Evolutionary conservation across 2,329 filamentous ascomycete genomes (phyloP).

Genomic region (Claviceps pusilla): DNA sequence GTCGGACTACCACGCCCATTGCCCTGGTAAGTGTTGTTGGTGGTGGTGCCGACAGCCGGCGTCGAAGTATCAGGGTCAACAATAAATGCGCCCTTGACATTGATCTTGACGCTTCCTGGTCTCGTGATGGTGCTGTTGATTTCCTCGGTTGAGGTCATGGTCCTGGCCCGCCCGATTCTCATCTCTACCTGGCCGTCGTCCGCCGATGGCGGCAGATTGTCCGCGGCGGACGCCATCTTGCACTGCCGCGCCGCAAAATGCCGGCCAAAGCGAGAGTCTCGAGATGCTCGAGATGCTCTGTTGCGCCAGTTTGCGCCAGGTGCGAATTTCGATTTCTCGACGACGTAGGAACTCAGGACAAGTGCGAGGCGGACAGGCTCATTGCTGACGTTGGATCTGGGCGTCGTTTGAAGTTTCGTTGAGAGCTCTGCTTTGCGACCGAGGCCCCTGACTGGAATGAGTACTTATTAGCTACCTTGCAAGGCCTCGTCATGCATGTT

Average conservation of each 20-base stretch:
- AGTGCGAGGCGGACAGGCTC: not conserved
- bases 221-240: constrained; percentile 6
- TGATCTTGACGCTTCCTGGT: constrained; percentile 72
- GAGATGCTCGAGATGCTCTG: not conserved
- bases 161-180: constrained; percentile 9
- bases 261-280: not conserved
- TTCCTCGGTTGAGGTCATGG: constrained; percentile 34
- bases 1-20: constrained; percentile 33
- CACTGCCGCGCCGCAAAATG: not conserved
- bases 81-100: constrained; percentile 92
- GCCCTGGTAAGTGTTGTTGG: constrained; percentile 8
- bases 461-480: too few species aligned
- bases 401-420: not conserved
- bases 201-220: constrained; percentile 2
- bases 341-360: not conserved
- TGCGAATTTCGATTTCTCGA: not conserved
- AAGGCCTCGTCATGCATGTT: too few species aligned
- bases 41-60: constrained; percentile 24
- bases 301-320: not conserved
- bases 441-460: too few species aligned
- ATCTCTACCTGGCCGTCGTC: not conserved
- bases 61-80: constrained; percentile 62
- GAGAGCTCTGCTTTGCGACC: not conserved
- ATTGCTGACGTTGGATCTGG: not conserved
- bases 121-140: constrained; percentile 47